These are phyloP conservation scores for Hericium coralloides DNA, from an alignment of 768 basidiomycete species.

Conservation along the genomic window DNA sequence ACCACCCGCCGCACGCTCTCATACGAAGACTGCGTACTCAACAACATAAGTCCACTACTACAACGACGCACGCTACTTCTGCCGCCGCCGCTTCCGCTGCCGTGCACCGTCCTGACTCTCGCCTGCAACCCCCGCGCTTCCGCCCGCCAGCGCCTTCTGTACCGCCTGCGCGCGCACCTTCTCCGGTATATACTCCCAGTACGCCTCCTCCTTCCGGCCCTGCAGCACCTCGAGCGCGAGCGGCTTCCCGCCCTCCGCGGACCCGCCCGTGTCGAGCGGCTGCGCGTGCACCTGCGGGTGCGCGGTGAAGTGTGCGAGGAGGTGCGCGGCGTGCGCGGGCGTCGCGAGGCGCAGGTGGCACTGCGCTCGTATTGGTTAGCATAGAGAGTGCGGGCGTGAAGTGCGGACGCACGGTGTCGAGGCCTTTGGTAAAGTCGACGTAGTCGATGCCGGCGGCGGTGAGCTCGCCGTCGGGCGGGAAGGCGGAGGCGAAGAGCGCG, in stretches of 20 bases:
- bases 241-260: constrained; percentile 14
- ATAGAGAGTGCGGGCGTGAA: not conserved
- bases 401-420: constrained; percentile 48
- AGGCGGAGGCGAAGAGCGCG: constrained; percentile 42
- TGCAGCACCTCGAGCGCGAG: constrained; percentile 47
- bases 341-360: constrained; percentile 65
- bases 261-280: constrained; percentile 50
- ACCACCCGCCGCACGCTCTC: no score
- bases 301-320: constrained; percentile 37
- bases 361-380: constrained; percentile 25
- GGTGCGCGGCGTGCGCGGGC: constrained; percentile 32
- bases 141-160: constrained; percentile 13
- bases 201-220: constrained; percentile 59
- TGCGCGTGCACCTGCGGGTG: constrained; percentile 31
- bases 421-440: constrained; percentile 71
- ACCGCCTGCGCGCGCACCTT: constrained; percentile 59
- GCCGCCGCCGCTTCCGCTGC: not conserved
- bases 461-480: not conserved
- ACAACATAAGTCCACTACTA: no score
- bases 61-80: not conserved
- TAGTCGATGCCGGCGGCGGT: constrained; percentile 50
- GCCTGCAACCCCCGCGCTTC: not conserved
- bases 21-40: no score
- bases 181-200: constrained; percentile 76
- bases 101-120: not conserved